Percentiles rank a stretch among this genome's conserved stretches.
These are phyloP conservation scores for Boletus edulis DNA, from an alignment of 768 basidiomycete species.

Conservation along the genomic window DNA sequence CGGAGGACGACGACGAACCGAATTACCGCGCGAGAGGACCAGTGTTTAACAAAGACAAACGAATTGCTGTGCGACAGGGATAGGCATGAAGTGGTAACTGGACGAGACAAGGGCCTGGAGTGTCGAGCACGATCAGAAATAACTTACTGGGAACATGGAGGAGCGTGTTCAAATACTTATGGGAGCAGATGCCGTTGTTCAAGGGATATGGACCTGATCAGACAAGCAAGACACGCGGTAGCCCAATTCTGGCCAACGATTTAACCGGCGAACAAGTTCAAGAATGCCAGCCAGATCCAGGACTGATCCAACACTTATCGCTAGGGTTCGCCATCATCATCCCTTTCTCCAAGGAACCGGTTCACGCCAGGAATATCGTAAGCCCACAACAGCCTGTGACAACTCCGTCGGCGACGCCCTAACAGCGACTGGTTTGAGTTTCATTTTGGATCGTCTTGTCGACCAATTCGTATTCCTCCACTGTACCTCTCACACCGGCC, in stretches of 20 bases:
- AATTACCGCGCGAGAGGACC: conserved; percentile 1
- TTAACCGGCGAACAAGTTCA: conserved; percentile 15
- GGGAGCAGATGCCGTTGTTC: conserved; percentile 22
- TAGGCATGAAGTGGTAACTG: conserved; percentile 24
- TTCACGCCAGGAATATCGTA: conserved; percentile 9
- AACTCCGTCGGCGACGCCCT: conserved; percentile 22
- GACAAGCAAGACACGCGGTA: conserved; percentile 27
- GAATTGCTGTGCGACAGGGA: conserved; percentile 18
- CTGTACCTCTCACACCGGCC: conserved; percentile 29
- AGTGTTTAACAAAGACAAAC: conserved; percentile 5
- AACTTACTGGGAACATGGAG: conserved; percentile 30
- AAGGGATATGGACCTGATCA: conserved; percentile 27
- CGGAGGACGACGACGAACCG: conserved; percentile 4
- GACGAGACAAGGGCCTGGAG: background rate
- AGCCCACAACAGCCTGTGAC: background rate
- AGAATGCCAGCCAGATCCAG: conserved; percentile 14
- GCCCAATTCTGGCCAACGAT: conserved; percentile 22
- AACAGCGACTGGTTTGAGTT: conserved; percentile 30
- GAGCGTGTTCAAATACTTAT: conserved; percentile 31
- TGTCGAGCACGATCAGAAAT: conserved; percentile 23
- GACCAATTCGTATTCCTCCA: conserved; percentile 8
- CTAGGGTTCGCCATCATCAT: conserved; percentile 1
- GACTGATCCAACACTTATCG: conserved; percentile 5
- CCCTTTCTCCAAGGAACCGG: conserved; percentile 15
- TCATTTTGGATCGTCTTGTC: conserved; percentile 30